Evolutionary conservation across 2,329 filamentous ascomycete genomes (phyloP), one percentile per base, ranked within the genome.

Genomic region (Pseudocercospora eumusae): DNA sequence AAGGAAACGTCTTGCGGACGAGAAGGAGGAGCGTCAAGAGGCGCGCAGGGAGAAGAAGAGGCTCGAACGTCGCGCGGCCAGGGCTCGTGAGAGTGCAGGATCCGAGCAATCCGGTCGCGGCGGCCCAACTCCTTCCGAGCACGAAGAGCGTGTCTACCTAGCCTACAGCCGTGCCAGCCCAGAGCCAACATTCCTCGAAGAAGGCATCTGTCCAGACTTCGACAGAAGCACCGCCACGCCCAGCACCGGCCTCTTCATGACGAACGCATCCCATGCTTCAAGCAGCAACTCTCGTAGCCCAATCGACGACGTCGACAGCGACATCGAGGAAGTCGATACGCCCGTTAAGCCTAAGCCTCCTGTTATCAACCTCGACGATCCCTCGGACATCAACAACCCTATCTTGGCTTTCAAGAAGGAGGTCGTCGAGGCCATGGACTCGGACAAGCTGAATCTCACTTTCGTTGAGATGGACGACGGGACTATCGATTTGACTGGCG

Each of bases 121-220:
- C 21, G n/a, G 11, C n/a, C 15, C 47, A 23, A 15, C 23, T n/a
- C 23, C 23, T 52, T 25, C 23, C 23, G 47, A 28, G 13, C 20
- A 52, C 15, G 25, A 52, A 25, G 11, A 25, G 8, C 47, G 47
- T 9, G 10, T 23, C 0, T 52, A 52, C n/a, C 47, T 25, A n/a
- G 15, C 47, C 11, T 52, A 52, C 8, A 23, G 25, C 7, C 47
- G 47, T 9, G 18, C 47, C 10, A 52, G 47, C 3, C 25, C 21
- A 28, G 15, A 23, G 20, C 47, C 47, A 18, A 52, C 47, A 7
- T 28, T 31, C 15, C 47, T 52, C 25, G 47, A 52, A 28, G 47
- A 52, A 52, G 47, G 47, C 47, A 52, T 52, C 25, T 52, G 47
- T 9, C 15, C 47, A 18, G 47, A 40, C 36, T 40, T 15, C 18